These are phyloP conservation scores for Microcos paniculata DNA, from an alignment of 345 rosid genomes.

Conservation along the genomic window DNA sequence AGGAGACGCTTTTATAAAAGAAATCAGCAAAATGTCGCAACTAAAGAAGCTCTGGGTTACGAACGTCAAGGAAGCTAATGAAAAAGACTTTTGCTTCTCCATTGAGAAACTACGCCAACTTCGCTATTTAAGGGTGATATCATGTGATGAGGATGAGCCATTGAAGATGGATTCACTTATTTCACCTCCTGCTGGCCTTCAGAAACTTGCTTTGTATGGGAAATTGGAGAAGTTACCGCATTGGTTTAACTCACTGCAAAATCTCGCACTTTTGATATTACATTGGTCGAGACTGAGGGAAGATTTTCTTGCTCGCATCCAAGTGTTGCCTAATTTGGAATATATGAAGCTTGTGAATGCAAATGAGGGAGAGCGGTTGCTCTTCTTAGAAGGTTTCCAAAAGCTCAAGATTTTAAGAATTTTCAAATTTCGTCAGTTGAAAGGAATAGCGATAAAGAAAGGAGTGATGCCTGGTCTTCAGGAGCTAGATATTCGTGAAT, in stretches of 20 bases:
- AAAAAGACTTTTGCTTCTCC: conserved; percentile 23
- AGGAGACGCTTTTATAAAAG: conserved; percentile 14
- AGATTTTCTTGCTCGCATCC: conserved; percentile 14
- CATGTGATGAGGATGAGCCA: conserved; percentile 13
- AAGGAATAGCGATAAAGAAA: conserved; percentile 15
- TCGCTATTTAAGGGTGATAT: conserved; percentile 22
- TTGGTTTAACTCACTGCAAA: conserved; percentile 36
- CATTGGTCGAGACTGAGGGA: conserved; percentile 33
- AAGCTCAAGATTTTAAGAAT: conserved; percentile 22
- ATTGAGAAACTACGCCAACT: conserved; percentile 29
- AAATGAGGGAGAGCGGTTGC: no score
- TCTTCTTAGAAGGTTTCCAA: conserved; percentile 22
- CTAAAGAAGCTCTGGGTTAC: conserved; percentile 24
- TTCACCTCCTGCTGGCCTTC: conserved; percentile 22
- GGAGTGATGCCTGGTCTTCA: no score
- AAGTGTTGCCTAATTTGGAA: conserved; percentile 30
- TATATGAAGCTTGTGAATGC: no score
- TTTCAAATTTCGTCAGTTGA: conserved; percentile 16
- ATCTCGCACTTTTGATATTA: conserved; percentile 18
- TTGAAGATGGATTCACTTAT: conserved; percentile 19
- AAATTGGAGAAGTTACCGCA: conserved; percentile 32
- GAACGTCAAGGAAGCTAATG: conserved; percentile 26
- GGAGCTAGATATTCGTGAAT: conserved; percentile 19
- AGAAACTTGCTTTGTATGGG: conserved; percentile 29
- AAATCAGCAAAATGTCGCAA: conserved; percentile 26